These are phyloP conservation scores for Beauveria medogensis DNA, from an alignment of 2,329 filamentous ascomycete species.

Conservation along the genomic window DNA sequence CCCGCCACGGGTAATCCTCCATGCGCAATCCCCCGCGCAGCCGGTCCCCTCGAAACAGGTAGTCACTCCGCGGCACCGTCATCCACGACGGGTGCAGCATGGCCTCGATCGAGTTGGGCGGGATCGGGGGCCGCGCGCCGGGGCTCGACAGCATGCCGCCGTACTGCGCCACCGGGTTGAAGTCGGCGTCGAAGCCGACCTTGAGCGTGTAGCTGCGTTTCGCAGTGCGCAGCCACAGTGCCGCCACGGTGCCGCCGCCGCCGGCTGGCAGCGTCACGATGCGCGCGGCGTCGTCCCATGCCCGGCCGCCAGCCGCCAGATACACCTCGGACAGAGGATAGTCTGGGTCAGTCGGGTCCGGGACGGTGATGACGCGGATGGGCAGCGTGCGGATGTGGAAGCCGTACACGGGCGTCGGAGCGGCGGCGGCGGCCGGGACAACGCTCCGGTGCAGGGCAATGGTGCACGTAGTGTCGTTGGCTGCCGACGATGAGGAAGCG, in stretches of 20 bases:
- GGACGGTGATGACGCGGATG: background rate
- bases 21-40: background rate
- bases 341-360: background rate
- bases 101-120: background rate
- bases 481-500: background rate
- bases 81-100: slow-evolving; percentile 4
- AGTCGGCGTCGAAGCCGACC: slow-evolving; percentile 10
- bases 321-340: background rate
- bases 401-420: background rate
- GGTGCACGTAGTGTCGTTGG: background rate
- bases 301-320: background rate
- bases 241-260: slow-evolving; percentile 2
- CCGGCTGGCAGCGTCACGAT: slow-evolving; percentile 6
- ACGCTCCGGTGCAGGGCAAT: background rate
- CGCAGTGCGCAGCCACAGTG: background rate
- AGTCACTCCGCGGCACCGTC: background rate
- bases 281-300: slow-evolving; percentile 5
- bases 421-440: background rate
- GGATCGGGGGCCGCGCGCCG: background rate
- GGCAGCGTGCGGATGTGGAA: slow-evolving; percentile 8
- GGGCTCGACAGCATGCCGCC: slow-evolving; percentile 7
- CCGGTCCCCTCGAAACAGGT: slow-evolving; percentile 1
- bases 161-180: slow-evolving; percentile 9
- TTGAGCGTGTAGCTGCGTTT: slow-evolving; percentile 4
- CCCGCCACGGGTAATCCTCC: background rate